A percentile compares a stretch with the other conserved stretches of the same genome.
Evolutionary conservation across 768 basidiomycete genomes (phyloP).

Genomic region (Lentinula boryana): DNA sequence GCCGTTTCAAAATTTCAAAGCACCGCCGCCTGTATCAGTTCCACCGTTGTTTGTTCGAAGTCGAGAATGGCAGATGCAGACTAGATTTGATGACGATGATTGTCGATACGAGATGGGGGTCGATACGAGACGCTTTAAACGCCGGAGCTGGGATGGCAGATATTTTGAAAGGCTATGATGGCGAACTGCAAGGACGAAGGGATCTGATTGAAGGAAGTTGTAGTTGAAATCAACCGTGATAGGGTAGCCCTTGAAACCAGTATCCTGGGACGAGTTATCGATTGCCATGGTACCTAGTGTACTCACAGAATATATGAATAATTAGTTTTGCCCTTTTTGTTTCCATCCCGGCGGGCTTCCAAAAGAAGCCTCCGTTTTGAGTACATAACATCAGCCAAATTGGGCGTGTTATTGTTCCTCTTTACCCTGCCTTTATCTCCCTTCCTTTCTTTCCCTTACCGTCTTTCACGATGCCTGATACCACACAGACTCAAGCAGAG

Average conservation of each 20-base stretch:
- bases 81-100: background rate
- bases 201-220: background rate
- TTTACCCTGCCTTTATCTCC: background rate
- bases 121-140: background rate
- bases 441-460: constrained; percentile 1
- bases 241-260: background rate
- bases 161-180: background rate
- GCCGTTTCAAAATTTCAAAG: no score
- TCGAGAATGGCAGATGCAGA: background rate
- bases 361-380: constrained; percentile 1
- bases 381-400: constrained; percentile 2
- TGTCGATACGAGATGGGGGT: background rate
- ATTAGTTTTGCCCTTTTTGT: background rate
- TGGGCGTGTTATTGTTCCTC: background rate
- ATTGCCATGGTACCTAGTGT: background rate
- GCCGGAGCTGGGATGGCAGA: background rate
- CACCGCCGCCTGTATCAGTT: background rate
- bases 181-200: background rate
- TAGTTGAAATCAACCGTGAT: background rate
- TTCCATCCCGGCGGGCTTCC: background rate
- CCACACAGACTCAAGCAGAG: constrained; percentile 15
- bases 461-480: constrained; percentile 13
- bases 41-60: background rate
- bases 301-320: background rate
- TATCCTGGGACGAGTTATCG: background rate